Evolutionary conservation across 2,329 filamentous ascomycete genomes (phyloP), one percentile per base, ranked within the genome.

Genomic region (Dactylellina haptotyla): DNA sequence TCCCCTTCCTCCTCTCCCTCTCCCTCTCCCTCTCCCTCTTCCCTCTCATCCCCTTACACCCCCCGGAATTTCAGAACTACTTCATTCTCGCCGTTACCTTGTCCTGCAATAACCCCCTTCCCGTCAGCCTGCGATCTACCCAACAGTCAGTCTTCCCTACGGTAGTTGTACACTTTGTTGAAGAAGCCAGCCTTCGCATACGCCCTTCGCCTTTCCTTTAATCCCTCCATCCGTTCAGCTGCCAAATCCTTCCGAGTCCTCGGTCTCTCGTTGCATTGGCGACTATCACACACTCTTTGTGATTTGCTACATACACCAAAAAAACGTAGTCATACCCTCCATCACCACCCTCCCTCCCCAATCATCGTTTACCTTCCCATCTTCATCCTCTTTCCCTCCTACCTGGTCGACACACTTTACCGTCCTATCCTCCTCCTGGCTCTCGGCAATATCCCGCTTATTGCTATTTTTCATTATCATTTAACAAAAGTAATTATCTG

Each of bases 301-400:
- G 50, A 48, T 65, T 65, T 50, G 51, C 14, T 34, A 58, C 37
- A 37, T 28, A 5, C 39, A 51, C 41, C 63, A 32, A 67, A 67
- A n/a, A n/a, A 67, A 67, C 45, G 63, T 67, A 67, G 63, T 67
- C 63, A 67, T 57, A 58, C 46, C 46, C 53, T 25, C 63, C 41
- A 18, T 18, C 12, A 10, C 41, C 26, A 12, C 5, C 46, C 28
- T 32, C 32, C 57, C 14, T 28, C 54, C 20, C 23, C 41, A 5
- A 2, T 28, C 16, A n/a, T 16, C 20, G 8, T 12, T 50, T 50
- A 18, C 41, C 5, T 10, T 53, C 12, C 23, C 37, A 25, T n/a
- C 23, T 59, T 16, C 32, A 14, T 26, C 28, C n/a, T 43, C 4
- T 45, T 23, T 30, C 26, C 30, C 26, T 18, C 5, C 12, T 34